These are phyloP conservation scores for Trichoderma sp. DNA, from an alignment of 2,329 filamentous ascomycete genomes.

Conservation along the genomic window DNA sequence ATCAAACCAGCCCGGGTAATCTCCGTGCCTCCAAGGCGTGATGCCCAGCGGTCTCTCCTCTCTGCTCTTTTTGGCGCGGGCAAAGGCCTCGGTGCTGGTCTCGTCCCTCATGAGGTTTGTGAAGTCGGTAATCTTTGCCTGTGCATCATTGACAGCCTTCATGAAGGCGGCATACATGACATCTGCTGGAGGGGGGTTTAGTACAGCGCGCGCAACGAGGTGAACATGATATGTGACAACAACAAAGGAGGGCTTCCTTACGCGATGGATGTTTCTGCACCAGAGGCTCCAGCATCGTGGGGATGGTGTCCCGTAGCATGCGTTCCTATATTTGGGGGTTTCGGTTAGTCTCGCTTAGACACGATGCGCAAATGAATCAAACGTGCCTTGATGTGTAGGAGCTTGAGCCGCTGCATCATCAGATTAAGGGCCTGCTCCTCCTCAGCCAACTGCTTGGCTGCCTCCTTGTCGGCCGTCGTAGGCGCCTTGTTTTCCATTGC, in stretches of 20 bases:
- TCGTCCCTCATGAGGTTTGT: constrained; percentile 46
- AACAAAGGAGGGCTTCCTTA: constrained; percentile 36
- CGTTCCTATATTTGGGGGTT: constrained; percentile 31
- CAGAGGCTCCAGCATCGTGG: constrained; percentile 47
- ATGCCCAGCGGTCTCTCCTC: constrained; percentile 56
- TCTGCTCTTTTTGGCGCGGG: constrained; percentile 52
- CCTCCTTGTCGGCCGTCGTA: constrained; percentile 24
- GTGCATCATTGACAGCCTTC: constrained; percentile 46
- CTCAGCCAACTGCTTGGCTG: constrained; percentile 35
- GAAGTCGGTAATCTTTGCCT: constrained; percentile 53
- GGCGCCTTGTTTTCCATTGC: constrained; percentile 24
- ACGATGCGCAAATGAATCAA: not conserved
- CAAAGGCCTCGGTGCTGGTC: constrained; percentile 49
- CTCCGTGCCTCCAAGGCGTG: constrained; percentile 56
- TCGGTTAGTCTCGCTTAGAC: constrained; percentile 23
- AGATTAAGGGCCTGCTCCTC: constrained; percentile 51
- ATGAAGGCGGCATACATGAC: constrained; percentile 41
- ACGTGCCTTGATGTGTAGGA: constrained; percentile 55
- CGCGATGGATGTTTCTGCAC: constrained; percentile 49
- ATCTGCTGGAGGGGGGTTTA: not conserved
- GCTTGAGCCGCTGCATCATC: constrained; percentile 50
- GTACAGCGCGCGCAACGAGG: not conserved
- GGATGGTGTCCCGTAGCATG: constrained; percentile 37
- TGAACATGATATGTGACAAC: not conserved
- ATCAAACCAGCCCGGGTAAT: constrained; percentile 59